These are phyloP conservation scores for Boletus mariae DNA, from an alignment of 1,284 basidiomycete genomes.

Conservation along the genomic window DNA sequence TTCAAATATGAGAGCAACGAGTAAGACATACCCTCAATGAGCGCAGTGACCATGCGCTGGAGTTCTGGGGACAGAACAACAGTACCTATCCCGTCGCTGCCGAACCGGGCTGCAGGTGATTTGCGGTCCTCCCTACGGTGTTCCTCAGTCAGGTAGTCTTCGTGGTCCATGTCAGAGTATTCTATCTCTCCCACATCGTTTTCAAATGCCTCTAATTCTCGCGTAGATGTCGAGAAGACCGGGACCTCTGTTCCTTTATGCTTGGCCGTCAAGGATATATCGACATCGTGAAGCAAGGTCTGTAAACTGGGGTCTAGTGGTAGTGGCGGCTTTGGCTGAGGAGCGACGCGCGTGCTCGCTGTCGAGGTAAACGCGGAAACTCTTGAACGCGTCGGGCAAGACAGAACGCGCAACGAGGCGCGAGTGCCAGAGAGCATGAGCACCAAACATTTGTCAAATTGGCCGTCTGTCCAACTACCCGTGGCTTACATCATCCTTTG, in stretches of 20 bases:
- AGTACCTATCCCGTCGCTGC: slow-evolving; percentile 66
- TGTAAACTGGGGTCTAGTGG: slow-evolving; percentile 62
- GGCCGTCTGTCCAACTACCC: no score
- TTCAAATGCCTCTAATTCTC: slow-evolving; percentile 55
- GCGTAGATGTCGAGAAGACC: slow-evolving; percentile 19
- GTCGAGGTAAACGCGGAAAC: slow-evolving; percentile 19
- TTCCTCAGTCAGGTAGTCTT: slow-evolving; percentile 27
- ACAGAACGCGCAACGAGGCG: slow-evolving; percentile 22
- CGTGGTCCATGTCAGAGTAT: slow-evolving; percentile 25
- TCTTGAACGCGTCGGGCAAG: slow-evolving; percentile 19
- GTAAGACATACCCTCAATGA: slow-evolving; percentile 54
- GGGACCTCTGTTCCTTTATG: background rate
- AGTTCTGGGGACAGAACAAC: slow-evolving; percentile 71
- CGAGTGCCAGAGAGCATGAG: slow-evolving; percentile 26
- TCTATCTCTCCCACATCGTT: slow-evolving; percentile 28
- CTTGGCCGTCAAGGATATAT: slow-evolving; percentile 56
- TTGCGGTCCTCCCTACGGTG: slow-evolving; percentile 49
- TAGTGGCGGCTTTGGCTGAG: slow-evolving; percentile 46
- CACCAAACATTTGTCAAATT: background rate
- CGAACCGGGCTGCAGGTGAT: slow-evolving; percentile 79
- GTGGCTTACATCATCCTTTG: slow-evolving; percentile 20
- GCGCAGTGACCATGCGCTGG: slow-evolving; percentile 49
- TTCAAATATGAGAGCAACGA: slow-evolving; percentile 2
- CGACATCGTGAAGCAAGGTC: slow-evolving; percentile 58
- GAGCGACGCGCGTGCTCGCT: slow-evolving; percentile 8